These are phyloP conservation scores for Termitomyces sp. DNA, from an alignment of 768 basidiomycete species.

Conservation along the genomic window DNA sequence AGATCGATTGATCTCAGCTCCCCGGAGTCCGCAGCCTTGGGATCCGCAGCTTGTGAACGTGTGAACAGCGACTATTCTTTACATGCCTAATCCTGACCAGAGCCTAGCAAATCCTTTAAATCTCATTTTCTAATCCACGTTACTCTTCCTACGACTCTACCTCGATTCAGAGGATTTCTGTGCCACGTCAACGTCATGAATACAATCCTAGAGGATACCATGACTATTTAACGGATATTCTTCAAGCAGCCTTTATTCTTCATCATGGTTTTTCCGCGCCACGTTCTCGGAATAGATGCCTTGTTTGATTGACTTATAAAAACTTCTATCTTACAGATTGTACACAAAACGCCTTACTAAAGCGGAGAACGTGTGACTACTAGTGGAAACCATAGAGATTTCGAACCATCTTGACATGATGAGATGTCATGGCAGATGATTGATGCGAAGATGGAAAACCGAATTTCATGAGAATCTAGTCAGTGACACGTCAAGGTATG, in stretches of 20 bases:
- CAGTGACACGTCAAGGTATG: not conserved
- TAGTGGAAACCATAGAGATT: not conserved
- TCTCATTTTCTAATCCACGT: not conserved
- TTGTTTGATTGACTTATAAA: not conserved
- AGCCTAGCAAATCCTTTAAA: not conserved
- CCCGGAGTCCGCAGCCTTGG: too few relatives aligned
- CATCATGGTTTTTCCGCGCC: not conserved
- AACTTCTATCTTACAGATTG: not conserved
- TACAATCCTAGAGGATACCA: not conserved
- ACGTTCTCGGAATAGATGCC: not conserved
- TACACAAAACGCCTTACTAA: not conserved
- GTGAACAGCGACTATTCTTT: not conserved
- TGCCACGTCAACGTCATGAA: not conserved
- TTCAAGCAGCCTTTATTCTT: not conserved
- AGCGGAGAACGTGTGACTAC: not conserved
- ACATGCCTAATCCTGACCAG: not conserved
- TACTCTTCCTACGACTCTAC: not conserved
- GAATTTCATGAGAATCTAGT: not conserved
- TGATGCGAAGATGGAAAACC: not conserved
- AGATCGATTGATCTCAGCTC: too few relatives aligned
- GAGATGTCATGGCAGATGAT: not conserved
- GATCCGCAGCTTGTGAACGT: not conserved
- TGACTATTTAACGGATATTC: not conserved
- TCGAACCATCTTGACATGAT: not conserved
- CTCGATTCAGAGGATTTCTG: not conserved